These are phyloP conservation scores for Gossypium mustelinum DNA, from an alignment of 345 rosid genomes.

Conservation along the genomic window DNA sequence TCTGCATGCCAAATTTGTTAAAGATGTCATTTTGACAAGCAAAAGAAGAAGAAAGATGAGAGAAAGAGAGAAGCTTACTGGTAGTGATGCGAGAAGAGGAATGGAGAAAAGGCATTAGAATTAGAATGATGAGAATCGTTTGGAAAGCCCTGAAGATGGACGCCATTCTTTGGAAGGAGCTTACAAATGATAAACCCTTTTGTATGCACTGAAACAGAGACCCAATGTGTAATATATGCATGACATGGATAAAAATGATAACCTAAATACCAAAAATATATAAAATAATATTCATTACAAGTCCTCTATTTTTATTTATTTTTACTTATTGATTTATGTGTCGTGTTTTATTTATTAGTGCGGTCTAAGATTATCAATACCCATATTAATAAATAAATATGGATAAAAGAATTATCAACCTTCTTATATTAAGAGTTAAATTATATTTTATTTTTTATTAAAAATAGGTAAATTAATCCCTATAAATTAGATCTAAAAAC, in stretches of 20 bases:
- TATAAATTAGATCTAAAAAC: too few species aligned
- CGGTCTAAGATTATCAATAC: too few species aligned
- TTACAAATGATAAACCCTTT: slow-evolving; percentile 15
- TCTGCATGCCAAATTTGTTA: slow-evolving; percentile 7
- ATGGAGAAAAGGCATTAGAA: slow-evolving; percentile 19
- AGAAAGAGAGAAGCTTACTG: slow-evolving; percentile 14
- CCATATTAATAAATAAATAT: too few species aligned
- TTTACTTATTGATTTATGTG: too few species aligned
- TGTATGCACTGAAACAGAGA: background rate
- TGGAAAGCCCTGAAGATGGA: slow-evolving; percentile 18
- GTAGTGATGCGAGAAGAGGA: slow-evolving; percentile 24
- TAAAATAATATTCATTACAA: too few species aligned
- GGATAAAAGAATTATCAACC: accelerated
- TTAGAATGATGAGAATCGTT: slow-evolving; percentile 10
- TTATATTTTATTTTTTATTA: too few species aligned
- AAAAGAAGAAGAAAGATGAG: background rate
- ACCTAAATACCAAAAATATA: background rate
- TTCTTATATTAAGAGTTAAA: accelerated
- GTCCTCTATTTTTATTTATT: too few species aligned
- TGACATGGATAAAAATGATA: background rate
- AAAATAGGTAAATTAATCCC: accelerated
- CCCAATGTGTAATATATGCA: background rate
- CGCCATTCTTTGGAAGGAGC: slow-evolving; percentile 16
- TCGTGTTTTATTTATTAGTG: too few species aligned
- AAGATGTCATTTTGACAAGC: background rate